Evolutionary conservation across 495 filamentous ascomycete genomes (phyloP).

Genomic region (Daldinia concentrica): DNA sequence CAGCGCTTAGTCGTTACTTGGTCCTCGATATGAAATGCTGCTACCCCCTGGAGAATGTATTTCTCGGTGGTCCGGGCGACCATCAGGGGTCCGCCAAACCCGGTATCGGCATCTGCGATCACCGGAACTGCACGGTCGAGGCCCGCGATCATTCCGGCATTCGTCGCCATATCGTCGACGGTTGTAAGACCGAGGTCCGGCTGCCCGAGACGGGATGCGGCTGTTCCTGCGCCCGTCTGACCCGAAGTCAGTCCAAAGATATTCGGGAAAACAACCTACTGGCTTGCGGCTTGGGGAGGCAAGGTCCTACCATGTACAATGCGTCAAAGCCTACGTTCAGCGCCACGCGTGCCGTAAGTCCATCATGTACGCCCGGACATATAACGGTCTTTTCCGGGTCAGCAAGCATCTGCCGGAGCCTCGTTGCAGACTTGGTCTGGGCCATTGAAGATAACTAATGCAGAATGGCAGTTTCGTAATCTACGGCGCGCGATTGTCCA

Average conservation of each 20-base stretch:
- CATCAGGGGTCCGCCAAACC: conserved; percentile 70
- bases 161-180: conserved; percentile 70
- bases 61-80: conserved; percentile 67
- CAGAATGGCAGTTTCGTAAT: background rate
- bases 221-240: conserved; percentile 74
- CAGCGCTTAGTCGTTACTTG: conserved; percentile 73
- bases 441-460: conserved; percentile 16
- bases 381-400: conserved; percentile 56
- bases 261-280: background rate
- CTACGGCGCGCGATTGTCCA: background rate
- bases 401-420: conserved; percentile 52
- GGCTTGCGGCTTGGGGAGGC: background rate
- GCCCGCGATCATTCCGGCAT: conserved; percentile 72
- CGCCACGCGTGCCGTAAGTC: conserved; percentile 71
- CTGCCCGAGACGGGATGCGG: conserved; percentile 68
- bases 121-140: conserved; percentile 65
- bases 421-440: conserved; percentile 47
- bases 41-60: conserved; percentile 74
- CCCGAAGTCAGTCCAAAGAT: conserved; percentile 1
- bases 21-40: conserved; percentile 77
- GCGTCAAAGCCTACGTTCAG: conserved; percentile 68
- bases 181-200: conserved; percentile 72
- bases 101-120: conserved; percentile 78
- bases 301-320: conserved; percentile 69
- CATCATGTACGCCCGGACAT: conserved; percentile 77